Evolutionary conservation across 257 asterid species (phyloP), one percentile per base, ranked within the genome.

Genomic region (Gardenia jasminoides): DNA sequence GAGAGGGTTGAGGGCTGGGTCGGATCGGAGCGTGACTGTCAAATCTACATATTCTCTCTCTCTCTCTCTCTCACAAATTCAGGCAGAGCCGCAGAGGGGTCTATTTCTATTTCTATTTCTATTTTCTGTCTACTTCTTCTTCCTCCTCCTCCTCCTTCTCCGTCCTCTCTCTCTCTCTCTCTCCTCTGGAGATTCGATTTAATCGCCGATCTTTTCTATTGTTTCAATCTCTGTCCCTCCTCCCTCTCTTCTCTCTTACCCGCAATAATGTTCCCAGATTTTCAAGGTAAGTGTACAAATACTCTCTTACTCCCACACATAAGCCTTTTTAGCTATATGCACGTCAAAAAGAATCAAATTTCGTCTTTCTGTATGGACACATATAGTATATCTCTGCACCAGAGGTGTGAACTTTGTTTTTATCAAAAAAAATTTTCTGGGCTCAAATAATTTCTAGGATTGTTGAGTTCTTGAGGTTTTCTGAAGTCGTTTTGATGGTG

Each of bases 11-110:
- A 74, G 26, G 78, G 79, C 76, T 39, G 47, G 72, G 81, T 58
- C 75, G 84, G 70, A 86, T 75, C 76, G 84, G 70, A 86, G 91
- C 85, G 91, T 82, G 92, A 83, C 86, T 86, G 87, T 87, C 94
- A 90, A 88, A 88, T 91, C 93, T 87, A 86, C 89, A 85, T 84
- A 84, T 76, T 61, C 86, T 82, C 87, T 78, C 84, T 80, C 85
- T 75, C 74, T 78, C 72, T 80, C 72, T 62, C 81, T 56, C 78
- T 74, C 76, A 70, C 43, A 59, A 80, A 67, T 77, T 80, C 81
- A 68, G 83, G 67, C 85, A 62, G 58, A 46, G 61, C 66, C 56
- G 65, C n/a, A n/a, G n/a, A n/a, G n/a, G n/a, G n/a, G n/a, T 81
- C 89, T 80, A 83, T 77, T 81, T 80, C 81, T 78, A 76, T 74